Percentiles rank a stretch among this genome's conserved stretches.
These are phyloP conservation scores for Trapa incisa DNA, from an alignment of 345 rosid species.

Conservation along the genomic window DNA sequence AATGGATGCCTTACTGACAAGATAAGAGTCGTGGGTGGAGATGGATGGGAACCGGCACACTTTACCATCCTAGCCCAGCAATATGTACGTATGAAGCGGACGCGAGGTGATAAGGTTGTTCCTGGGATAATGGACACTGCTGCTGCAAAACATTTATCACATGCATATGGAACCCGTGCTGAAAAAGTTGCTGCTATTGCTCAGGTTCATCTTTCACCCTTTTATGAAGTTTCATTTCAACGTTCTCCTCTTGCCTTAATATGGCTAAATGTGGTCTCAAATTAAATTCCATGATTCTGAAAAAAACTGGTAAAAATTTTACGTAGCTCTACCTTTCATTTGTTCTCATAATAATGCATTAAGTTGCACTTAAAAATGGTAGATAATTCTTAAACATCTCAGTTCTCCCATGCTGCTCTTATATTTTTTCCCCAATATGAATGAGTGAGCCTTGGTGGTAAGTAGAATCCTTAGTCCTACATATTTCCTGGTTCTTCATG, in stretches of 20 bases:
- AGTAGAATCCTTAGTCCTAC: background rate
- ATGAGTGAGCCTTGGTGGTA: background rate
- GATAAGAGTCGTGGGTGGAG: slow-evolving; percentile 62
- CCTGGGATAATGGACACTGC: slow-evolving; percentile 87
- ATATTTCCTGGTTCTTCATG: background rate
- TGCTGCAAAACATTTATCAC: slow-evolving; percentile 81
- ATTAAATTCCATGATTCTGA: too few relatives aligned
- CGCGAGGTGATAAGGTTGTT: slow-evolving; percentile 60
- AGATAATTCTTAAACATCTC: too few relatives aligned
- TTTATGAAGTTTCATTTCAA: background rate
- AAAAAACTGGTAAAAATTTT: too few relatives aligned
- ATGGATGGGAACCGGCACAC: slow-evolving; percentile 83
- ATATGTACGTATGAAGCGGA: slow-evolving; percentile 73
- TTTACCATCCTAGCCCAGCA: slow-evolving; percentile 86
- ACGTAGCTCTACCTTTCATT: too few relatives aligned
- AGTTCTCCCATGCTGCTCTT: background rate
- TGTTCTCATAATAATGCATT: too few relatives aligned
- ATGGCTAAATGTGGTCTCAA: background rate
- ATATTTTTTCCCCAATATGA: background rate
- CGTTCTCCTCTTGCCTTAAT: background rate
- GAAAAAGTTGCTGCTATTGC: slow-evolving; percentile 81
- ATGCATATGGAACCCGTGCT: slow-evolving; percentile 79
- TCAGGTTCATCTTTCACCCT: slow-evolving; percentile 35
- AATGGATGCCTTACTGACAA: slow-evolving; percentile 53
- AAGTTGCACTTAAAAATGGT: too few relatives aligned